Evolutionary conservation across 2,329 filamentous ascomycete genomes (phyloP), one percentile per base, ranked within the genome.

Genomic region (Grosmannia huntii): DNA sequence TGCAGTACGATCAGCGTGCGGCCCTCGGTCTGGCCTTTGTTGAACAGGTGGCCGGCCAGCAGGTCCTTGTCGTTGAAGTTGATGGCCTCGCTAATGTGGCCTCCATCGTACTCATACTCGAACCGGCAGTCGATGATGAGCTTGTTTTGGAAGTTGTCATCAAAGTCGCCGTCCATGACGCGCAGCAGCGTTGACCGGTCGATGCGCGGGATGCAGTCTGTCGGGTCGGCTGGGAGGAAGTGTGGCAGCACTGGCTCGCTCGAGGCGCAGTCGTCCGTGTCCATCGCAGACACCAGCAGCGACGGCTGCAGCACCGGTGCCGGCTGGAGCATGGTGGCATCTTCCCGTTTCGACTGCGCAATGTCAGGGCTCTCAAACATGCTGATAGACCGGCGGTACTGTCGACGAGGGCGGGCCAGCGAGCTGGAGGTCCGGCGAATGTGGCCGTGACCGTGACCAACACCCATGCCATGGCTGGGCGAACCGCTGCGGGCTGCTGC

Each of bases 21-120:
- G 55, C 85, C 81, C 79, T 78, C 25, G 76, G 12, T 9, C 56
- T 23, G 25, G 38, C 25, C 14, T 23, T 21, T 10, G 59, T 83
- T 74, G 70, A 99, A 96, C 54, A 99, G 81, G 64, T 91, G 84
- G 58, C 78, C 77, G 10, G 90, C 84, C 60, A 99, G 78, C 61
- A 87, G 75, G 67, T 99, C 92, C 73, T 96, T 96, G 75, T 96
- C 90, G 73, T 96, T 97, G 76, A 90, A 94, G 76, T 99, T 99
- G 73, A 96, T 78, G 50, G 94, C 94, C 21, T 88, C 88, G 64
- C 90, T 82, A 68, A 99, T 96, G 70, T 99, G 94, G 38, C 94
- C 94, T 59, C 94, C 94, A 19, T 96, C 87, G 69, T 95, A 99
- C 73, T 99, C 94, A 71, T 99, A 99, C 77, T 99, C 94, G 69